phyloP scores from a whole-genome alignment of 345 rosid species.

The Arabis alpina region DNA sequence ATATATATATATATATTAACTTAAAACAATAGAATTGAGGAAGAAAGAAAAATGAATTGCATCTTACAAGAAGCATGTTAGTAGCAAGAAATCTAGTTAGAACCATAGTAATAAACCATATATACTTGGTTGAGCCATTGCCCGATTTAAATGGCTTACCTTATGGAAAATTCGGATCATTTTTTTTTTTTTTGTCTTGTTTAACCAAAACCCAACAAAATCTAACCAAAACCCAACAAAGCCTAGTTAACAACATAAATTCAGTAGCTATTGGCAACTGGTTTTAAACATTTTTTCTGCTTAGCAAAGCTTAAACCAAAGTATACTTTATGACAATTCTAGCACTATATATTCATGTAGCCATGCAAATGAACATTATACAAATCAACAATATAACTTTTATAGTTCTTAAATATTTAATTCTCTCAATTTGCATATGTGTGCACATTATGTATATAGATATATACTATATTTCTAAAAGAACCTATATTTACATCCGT shows the following conservation, averaged over 20 bases:
- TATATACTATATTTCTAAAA: not conserved
- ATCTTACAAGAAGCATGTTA: not conserved
- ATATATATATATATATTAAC: too few relatives aligned
- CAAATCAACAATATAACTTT: not conserved
- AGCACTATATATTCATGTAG: not conserved
- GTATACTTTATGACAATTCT: not conserved
- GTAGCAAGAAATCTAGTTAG: conserved; percentile 24
- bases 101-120: not conserved
- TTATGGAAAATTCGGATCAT: not conserved
- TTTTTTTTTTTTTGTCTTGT: not conserved
- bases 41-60: too few relatives aligned
- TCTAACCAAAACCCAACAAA: not conserved
- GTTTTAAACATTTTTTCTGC: not conserved
- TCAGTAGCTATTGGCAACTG: not conserved
- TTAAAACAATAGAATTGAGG: too few relatives aligned
- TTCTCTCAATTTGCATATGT: not conserved
- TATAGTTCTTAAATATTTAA: not conserved
- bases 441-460: not conserved
- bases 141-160: too few relatives aligned
- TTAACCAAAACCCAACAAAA: not conserved
- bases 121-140: too few relatives aligned
- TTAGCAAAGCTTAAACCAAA: not conserved
- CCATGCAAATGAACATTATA: not conserved
- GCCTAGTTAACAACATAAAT: not conserved
- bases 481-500: not conserved